These are phyloP conservation scores for Cryptosporidium andersoni DNA, from an alignment of 169 alveolate species.

Conservation along the genomic window DNA sequence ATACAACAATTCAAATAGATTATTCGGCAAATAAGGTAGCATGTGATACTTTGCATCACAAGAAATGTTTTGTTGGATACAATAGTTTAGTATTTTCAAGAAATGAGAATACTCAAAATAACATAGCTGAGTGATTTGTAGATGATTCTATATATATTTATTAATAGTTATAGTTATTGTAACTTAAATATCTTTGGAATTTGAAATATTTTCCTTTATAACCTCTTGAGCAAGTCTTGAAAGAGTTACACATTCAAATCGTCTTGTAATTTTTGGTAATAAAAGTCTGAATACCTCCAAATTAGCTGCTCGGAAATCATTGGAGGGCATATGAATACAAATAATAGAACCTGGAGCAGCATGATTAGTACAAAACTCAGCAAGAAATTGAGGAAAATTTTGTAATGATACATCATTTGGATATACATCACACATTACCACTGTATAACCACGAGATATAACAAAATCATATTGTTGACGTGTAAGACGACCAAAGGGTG, in stretches of 20 bases:
- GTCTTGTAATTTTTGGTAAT: conserved; percentile 61
- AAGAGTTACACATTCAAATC: conserved; percentile 67
- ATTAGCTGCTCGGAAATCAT: conserved; percentile 60
- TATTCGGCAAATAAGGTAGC: conserved; percentile 77
- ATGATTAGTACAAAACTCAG: conserved; percentile 58
- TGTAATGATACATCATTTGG: conserved; percentile 71
- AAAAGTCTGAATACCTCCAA: conserved; percentile 38
- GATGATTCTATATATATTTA: background rate
- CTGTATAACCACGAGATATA: conserved; percentile 57
- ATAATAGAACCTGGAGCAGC: conserved; percentile 73
- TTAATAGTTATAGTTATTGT: background rate
- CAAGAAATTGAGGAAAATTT: conserved; percentile 63
- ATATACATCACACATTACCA: conserved; percentile 71
- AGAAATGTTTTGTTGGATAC: conserved; percentile 75
- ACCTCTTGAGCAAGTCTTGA: conserved; percentile 50
- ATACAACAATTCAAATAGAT: conserved; percentile 88
- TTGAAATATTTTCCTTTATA: conserved; percentile 6
- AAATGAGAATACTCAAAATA: background rate
- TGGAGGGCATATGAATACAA: conserved; percentile 69
- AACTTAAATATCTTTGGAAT: background rate
- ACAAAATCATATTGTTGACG: conserved; percentile 58
- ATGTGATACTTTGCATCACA: conserved; percentile 84
- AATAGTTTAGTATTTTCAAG: background rate
- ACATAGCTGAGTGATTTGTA: background rate
- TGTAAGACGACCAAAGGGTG: conserved; percentile 70